Evolutionary conservation across 345 rosid species (phyloP).

Genomic region (Boechera retrofracta): DNA sequence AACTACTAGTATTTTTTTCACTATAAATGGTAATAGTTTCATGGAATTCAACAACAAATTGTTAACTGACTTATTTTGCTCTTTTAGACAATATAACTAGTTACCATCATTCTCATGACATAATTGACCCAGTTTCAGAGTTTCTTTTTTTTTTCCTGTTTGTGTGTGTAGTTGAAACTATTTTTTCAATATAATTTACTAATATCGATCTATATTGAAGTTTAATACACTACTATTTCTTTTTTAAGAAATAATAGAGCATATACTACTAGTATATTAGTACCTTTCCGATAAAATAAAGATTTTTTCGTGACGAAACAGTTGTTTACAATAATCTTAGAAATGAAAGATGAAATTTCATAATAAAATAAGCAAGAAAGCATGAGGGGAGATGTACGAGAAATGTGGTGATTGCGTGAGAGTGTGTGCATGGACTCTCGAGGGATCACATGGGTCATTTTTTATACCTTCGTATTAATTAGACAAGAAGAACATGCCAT

Average conservation of each 20-base stretch:
- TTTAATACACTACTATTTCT: too few species aligned
- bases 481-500: constrained; percentile 35
- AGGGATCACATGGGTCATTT: constrained; percentile 13
- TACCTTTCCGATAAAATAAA: background rate
- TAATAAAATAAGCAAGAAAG: constrained; percentile 8
- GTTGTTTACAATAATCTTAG: background rate
- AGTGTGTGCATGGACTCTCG: constrained; percentile 23
- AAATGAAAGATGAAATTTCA: background rate
- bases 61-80: too few species aligned
- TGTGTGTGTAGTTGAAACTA: too few species aligned
- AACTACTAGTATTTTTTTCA: too few species aligned
- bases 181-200: too few species aligned
- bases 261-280: background rate
- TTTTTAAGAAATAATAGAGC: background rate
- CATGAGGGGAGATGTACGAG: background rate
- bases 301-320: background rate
- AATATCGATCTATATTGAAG: too few species aligned
- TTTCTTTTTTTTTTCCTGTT: too few species aligned
- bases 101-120: too few species aligned
- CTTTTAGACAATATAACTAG: too few species aligned
- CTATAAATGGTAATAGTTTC: too few species aligned
- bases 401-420: constrained; percentile 22
- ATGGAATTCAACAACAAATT: too few species aligned
- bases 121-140: too few species aligned
- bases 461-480: background rate